Evolutionary conservation across 495 filamentous ascomycete species (phyloP).

Genomic region (Neurospora sp.): DNA sequence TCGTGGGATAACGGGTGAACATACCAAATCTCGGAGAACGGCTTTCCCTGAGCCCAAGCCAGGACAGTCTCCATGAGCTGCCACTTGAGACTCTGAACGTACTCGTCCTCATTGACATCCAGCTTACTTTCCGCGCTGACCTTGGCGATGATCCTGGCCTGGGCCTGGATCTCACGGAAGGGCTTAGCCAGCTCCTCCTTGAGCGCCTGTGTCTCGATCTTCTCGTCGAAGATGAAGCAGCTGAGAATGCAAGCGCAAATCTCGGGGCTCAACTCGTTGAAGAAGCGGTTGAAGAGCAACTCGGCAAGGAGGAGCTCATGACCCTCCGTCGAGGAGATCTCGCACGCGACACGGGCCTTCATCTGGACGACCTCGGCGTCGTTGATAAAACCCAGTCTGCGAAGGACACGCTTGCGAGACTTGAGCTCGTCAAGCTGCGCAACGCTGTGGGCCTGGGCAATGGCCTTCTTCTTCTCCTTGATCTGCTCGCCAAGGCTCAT

Average conservation of each 20-base stretch:
- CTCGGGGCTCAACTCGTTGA: constrained; percentile 88
- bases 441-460: constrained; percentile 68
- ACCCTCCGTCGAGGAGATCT: constrained; percentile 80
- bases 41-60: constrained; percentile 85
- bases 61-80: constrained; percentile 95
- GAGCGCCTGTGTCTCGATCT: constrained; percentile 61
- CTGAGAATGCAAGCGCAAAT: constrained; percentile 75
- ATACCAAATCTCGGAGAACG: constrained; percentile 93
- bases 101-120: constrained; percentile 83
- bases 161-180: constrained; percentile 70
- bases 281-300: constrained; percentile 92
- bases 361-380: constrained; percentile 88
- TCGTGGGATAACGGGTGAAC: constrained; percentile 17
- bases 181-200: constrained; percentile 79
- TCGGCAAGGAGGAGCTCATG: constrained; percentile 84
- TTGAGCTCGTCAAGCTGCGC: constrained; percentile 94
- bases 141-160: constrained; percentile 81
- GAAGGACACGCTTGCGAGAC: constrained; percentile 88
- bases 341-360: constrained; percentile 92
- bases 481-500: constrained; percentile 64
- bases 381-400: constrained; percentile 91
- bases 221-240: constrained; percentile 96
- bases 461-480: constrained; percentile 78
- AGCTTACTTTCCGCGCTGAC: constrained; percentile 89
- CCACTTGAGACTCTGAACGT: constrained; percentile 75